Base-by-base conservation (phyloP, 1,284 basidiomycete species). In the Sporisorium scitamineum region DNA sequence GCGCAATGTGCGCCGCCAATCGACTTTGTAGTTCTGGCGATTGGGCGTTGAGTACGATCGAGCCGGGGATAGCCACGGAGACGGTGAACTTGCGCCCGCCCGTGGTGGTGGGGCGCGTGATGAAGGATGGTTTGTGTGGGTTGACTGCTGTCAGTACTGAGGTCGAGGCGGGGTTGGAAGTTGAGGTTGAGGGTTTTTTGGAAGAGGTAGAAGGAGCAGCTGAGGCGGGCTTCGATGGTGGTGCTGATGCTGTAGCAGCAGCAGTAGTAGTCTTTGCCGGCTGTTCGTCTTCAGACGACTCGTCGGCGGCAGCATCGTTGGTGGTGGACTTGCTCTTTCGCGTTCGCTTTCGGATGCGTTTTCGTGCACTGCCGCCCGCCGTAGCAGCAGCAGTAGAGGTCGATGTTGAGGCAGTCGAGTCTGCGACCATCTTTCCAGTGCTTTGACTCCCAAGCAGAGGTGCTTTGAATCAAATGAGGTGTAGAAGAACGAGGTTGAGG, bases 41-140 rank as follows among this genome's bases (percentile, higher is more conserved):
- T 41, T 85, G 85, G 3, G 85, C 84, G 62, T 85, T 85, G 54
- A 78, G 69, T 0, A 85, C 75, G 50, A 85, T 85, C 20, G 70
- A 76, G 0, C 83, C 82, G 5, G 85, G 85, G 10, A 85, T 69
- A 5, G 85, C 85, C 20, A 85, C 70, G 11, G 76, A 77, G 27
- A 85, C 48, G 20, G 84, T 85, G 27, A 79, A 80, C 16, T 62
- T 54, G 18, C 79, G 72, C 1, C 63, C 62, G 0, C 57, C 52
- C 5, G 58, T 26, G 6, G 63, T 50, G 6, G 70, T 41, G 10
- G 67, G 59, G 24, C 67, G 63, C 16, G 67, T 59, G 31, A 73
- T 61, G 47, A 68, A 78, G 1, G 71, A 72, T 13, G 78, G 78
- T 54, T 78, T 80, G 68, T 80, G 78, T 18, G 72, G 75, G 31